Evolutionary conservation across 2,329 filamentous ascomycete species (phyloP), one percentile per base, ranked within the genome.

Genomic region (Fusarium subtropicale): DNA sequence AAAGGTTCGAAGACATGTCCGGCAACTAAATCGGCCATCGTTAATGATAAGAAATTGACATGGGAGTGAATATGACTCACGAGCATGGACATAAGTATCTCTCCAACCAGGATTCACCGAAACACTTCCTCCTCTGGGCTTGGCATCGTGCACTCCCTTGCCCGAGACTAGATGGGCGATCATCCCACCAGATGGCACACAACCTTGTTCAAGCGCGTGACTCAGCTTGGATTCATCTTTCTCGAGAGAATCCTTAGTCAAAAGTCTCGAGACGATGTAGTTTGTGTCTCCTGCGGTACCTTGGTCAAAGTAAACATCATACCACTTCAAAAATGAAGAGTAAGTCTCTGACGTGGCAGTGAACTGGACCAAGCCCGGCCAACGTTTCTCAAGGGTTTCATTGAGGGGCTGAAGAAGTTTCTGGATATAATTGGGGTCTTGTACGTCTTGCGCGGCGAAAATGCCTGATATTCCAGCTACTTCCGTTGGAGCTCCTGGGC

Each of bases 51-150:
- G 3, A 20, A 77, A 77, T 7, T 5, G 13, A 15, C 0, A 5
- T 1, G 8, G 13, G 6, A 2, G 9, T 1, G 62, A 77, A 71
- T 16, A 7, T 47, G 0, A 79, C 81, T 74, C 73, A 83, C 84
- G 67, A 0, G 77, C 66, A 52, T 84, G 83, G 4, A 82, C 73
- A 20, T 81, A 79, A 0, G 83, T 78, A 15, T 69, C 81, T 18
- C 86, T 79, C 85, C 85, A 89, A 0, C 84, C 83, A 0, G 85
- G 85, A 38, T 83, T 82, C 4, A 85, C 80, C 1, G 84, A 77
- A 31, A 84, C 83, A 42, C 81, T 76, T 0, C 83, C 83, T 0
- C 84, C 84, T 20, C 80, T 74, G 0, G 83, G 82, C 33, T 76
- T 73, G 3, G 82, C 84, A 42, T 85, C 71, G 0, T 77, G 74